Percentiles rank a stretch among this genome's conserved stretches.
Conservation (phyloP, 169 alveolate genomes). For the Blepharisma undulans region DNA sequence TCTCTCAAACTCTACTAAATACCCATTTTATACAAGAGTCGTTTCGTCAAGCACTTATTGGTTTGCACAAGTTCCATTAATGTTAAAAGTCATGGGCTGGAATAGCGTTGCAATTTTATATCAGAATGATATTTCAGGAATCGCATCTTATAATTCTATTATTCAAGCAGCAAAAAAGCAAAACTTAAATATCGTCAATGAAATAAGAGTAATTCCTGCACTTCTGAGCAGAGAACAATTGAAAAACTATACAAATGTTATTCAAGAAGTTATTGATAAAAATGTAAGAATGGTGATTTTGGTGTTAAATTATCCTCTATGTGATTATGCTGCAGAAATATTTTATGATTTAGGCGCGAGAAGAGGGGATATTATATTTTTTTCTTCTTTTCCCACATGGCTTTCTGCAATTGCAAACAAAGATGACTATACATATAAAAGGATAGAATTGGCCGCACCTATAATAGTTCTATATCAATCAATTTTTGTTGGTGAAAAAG, state of each 20-base stretch:
- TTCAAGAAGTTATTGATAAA: neutral
- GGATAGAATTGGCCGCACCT: no score
- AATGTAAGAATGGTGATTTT: neutral
- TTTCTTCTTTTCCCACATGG: neutral
- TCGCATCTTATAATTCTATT: no score
- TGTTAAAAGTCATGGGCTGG: no score
- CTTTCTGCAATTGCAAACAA: no score
- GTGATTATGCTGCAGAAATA: neutral
- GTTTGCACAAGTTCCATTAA: neutral
- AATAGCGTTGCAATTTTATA: no score
- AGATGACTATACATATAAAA: no score
- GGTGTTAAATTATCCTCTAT: neutral
- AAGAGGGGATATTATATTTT: constrained; percentile 1
- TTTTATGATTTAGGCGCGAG: neutral
- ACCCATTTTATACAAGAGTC: neutral
- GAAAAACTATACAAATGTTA: neutral
- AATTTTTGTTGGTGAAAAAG: no score
- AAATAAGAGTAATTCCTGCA: neutral
- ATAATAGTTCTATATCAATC: no score
- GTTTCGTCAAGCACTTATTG: neutral
- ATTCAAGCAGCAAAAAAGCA: no score
- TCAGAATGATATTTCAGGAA: no score
- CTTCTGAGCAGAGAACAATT: neutral
- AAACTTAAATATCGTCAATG: neutral
- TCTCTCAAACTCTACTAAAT: neutral